Evolutionary conservation across 495 filamentous ascomycete genomes (phyloP).

Genomic region (Penicillium steckii): DNA sequence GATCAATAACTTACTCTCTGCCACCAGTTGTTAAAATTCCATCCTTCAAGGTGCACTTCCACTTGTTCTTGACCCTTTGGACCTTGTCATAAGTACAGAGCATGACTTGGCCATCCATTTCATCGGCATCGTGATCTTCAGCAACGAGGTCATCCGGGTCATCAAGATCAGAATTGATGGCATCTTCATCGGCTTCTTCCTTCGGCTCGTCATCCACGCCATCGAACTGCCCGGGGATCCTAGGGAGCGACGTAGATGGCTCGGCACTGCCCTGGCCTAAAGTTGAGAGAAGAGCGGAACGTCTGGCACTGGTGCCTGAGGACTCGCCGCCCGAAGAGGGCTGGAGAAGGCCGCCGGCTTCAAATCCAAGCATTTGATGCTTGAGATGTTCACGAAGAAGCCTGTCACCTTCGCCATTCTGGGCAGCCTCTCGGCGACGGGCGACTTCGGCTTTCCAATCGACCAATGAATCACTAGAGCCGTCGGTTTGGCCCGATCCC

Average conservation of each 20-base stretch:
- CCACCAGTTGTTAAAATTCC: constrained; percentile 88
- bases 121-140: constrained; percentile 75
- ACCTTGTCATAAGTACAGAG: constrained; percentile 99
- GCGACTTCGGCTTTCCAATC: constrained; percentile 60
- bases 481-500: constrained; percentile 68
- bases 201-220: constrained; percentile 57
- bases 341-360: constrained; percentile 80
- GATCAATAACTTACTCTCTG: constrained; percentile 64
- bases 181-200: constrained; percentile 81
- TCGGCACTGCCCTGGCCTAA: not conserved
- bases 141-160: constrained; percentile 84
- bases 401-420: constrained; percentile 58
- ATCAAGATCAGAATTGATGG: constrained; percentile 98
- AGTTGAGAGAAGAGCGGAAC: constrained; percentile 8
- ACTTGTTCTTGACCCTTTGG: constrained; percentile 99
- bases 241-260: constrained; percentile 2
- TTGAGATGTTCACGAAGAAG: constrained; percentile 40
- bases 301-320: constrained; percentile 16
- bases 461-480: constrained; percentile 52
- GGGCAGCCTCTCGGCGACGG: constrained; percentile 53
- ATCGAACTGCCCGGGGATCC: constrained; percentile 56
- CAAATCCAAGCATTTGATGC: constrained; percentile 64
- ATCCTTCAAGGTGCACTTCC: constrained; percentile 99
- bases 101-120: constrained; percentile 84
- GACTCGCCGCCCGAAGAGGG: constrained; percentile 49